Evolutionary conservation across 2,329 filamentous ascomycete genomes (phyloP).

Genomic region (Aspergillus amoenus): DNA sequence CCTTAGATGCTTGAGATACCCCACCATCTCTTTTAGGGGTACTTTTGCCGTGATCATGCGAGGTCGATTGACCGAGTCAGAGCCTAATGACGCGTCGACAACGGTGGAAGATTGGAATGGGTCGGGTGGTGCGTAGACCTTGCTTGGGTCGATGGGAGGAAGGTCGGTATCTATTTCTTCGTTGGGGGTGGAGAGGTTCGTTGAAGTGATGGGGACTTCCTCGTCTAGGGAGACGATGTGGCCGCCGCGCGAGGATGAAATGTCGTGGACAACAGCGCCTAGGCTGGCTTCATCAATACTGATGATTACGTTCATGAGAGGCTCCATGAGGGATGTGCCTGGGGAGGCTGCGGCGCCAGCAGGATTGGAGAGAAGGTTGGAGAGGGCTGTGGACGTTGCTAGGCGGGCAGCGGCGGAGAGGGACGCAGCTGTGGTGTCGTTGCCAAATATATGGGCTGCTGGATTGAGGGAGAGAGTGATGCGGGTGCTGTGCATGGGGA

Average conservation of each 20-base stretch:
- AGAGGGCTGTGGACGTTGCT: slow-evolving; percentile 69
- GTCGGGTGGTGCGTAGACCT: slow-evolving; percentile 85
- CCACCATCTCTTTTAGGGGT: slow-evolving; percentile 93
- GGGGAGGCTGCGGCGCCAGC: slow-evolving; percentile 47
- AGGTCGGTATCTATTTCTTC: slow-evolving; percentile 28
- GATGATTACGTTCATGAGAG: slow-evolving; percentile 88
- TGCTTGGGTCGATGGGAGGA: slow-evolving; percentile 63
- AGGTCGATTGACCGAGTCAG: slow-evolving; percentile 44
- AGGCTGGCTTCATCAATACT: slow-evolving; percentile 79
- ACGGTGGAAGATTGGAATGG: slow-evolving; percentile 58
- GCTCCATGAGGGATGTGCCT: slow-evolving; percentile 74
- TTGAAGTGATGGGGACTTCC: slow-evolving; percentile 35
- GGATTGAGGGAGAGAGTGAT: slow-evolving; percentile 71
- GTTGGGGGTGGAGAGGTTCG: slow-evolving; percentile 21
- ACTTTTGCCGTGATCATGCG: slow-evolving; percentile 78
- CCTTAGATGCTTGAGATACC: slow-evolving; percentile 84
- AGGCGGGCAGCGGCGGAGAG: slow-evolving; percentile 66
- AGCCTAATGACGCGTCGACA: slow-evolving; percentile 22
- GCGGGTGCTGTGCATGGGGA: slow-evolving; percentile 74
- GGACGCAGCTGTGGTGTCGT: slow-evolving; percentile 66
- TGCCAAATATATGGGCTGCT: slow-evolving; percentile 61
- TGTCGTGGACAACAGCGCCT: slow-evolving; percentile 78
- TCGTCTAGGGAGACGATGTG: slow-evolving; percentile 70
- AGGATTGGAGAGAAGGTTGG: slow-evolving; percentile 44
- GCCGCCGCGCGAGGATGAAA: slow-evolving; percentile 70